phyloP scores from a whole-genome alignment of 2,329 filamentous ascomycete species.

The Epichloe glyceriae region DNA sequence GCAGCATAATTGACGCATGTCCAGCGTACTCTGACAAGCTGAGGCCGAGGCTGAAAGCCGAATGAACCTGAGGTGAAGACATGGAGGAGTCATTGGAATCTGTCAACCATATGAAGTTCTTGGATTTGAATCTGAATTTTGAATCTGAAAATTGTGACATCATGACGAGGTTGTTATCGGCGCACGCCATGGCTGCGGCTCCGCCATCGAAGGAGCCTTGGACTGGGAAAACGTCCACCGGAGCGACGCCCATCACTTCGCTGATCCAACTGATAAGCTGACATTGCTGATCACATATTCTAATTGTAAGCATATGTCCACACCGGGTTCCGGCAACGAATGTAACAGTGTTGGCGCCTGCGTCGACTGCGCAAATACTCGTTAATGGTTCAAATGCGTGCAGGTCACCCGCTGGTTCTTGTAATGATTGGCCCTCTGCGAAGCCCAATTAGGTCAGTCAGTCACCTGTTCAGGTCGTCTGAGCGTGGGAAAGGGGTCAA shows the following conservation, averaged over 20 bases:
- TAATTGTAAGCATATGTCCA: slow-evolving; percentile 35
- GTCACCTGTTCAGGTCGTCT: background rate
- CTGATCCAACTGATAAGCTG: slow-evolving; percentile 15
- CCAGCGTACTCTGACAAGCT: slow-evolving; percentile 25
- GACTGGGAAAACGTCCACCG: slow-evolving; percentile 21
- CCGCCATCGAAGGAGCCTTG: slow-evolving; percentile 13
- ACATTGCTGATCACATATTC: slow-evolving; percentile 9
- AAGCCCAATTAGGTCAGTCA: background rate
- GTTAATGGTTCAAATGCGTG: slow-evolving; percentile 28
- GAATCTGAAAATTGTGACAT: slow-evolving; percentile 24
- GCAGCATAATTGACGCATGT: slow-evolving; percentile 33
- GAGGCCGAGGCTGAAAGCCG: slow-evolving; percentile 28
- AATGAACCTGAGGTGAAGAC: slow-evolving; percentile 34
- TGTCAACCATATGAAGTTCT: slow-evolving; percentile 36
- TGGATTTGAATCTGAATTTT: slow-evolving; percentile 23
- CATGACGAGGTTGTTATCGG: slow-evolving; percentile 33
- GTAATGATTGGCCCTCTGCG: background rate
- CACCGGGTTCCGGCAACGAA: slow-evolving; percentile 37
- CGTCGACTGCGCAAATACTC: slow-evolving; percentile 26
- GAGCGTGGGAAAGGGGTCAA: background rate
- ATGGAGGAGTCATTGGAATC: slow-evolving; percentile 34
- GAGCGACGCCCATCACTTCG: slow-evolving; percentile 24
- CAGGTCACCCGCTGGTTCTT: background rate
- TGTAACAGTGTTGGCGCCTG: slow-evolving; percentile 14
- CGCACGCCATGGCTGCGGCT: slow-evolving; percentile 30